Conservation (phyloP, 2,329 filamentous ascomycete species). For the Talaromyces sp. region DNA sequence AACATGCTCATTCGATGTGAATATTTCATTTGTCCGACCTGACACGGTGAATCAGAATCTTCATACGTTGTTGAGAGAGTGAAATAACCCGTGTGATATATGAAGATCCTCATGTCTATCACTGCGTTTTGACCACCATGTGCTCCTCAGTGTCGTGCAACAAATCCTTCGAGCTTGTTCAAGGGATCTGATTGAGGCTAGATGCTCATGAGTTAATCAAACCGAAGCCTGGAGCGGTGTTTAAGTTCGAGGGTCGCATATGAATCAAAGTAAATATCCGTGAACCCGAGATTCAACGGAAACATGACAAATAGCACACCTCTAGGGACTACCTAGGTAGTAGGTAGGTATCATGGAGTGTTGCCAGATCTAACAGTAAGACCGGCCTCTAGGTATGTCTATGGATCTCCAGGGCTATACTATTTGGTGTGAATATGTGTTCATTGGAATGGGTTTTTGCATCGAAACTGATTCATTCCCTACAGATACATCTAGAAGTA, state of each 20-base stretch:
- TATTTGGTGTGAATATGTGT: no score
- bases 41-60: not conserved
- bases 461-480: no score
- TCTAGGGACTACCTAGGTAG: no score
- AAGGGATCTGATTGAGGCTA: not conserved
- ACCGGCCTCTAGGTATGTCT: no score
- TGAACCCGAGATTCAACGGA: not conserved
- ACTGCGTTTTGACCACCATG: not conserved
- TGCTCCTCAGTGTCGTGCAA: not conserved
- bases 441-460: no score
- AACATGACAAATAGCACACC: slow-evolving; percentile 17
- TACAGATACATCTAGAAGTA: no score
- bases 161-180: not conserved
- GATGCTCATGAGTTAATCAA: not conserved
- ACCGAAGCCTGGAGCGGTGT: not conserved
- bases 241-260: not conserved
- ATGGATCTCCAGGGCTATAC: no score
- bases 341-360: no score
- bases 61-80: not conserved
- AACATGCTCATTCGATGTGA: not conserved
- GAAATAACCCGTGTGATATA: not conserved
- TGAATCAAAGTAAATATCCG: slow-evolving; percentile 10
- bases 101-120: not conserved
- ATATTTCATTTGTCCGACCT: slow-evolving; percentile 1
- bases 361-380: no score